These are phyloP conservation scores for Cryptosporidium viatorum DNA, from an alignment of 169 alveolate species.

Conservation along the genomic window DNA sequence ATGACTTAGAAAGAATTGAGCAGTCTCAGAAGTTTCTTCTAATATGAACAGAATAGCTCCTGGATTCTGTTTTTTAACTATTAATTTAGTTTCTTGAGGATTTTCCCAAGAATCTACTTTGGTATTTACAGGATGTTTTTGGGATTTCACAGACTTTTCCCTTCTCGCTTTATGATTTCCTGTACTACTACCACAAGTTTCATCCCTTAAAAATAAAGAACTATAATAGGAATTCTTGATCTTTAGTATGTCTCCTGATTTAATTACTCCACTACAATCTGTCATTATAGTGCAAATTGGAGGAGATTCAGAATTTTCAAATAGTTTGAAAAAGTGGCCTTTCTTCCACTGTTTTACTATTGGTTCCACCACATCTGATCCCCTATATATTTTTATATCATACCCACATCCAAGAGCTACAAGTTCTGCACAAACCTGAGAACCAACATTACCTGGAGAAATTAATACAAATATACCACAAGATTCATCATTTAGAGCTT, in stretches of 20 bases:
- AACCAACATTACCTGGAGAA: conserved; percentile 56
- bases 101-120: not conserved
- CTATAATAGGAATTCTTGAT: conserved; percentile 29
- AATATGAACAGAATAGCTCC: conserved; percentile 50
- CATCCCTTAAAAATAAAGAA: not conserved
- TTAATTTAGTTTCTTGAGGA: not conserved
- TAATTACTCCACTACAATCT: conserved; percentile 62
- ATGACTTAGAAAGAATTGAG: conserved; percentile 31
- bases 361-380: conserved; percentile 72
- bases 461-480: conserved; percentile 41
- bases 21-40: conserved; percentile 63
- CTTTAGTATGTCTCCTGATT: conserved; percentile 39
- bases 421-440: conserved; percentile 56
- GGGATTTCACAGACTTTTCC: not conserved
- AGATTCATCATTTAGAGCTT: not conserved
- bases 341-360: conserved; percentile 70
- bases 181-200: not conserved
- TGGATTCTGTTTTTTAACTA: conserved; percentile 13
- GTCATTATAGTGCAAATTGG: conserved; percentile 71
- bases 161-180: not conserved
- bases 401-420: conserved; percentile 66
- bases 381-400: conserved; percentile 36
- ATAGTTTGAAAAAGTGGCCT: conserved; percentile 56
- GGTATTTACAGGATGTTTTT: not conserved
- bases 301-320: conserved; percentile 21